Percentiles rank a stretch among this genome's conserved stretches.
Evolutionary conservation across 2,329 filamentous ascomycete genomes (phyloP).

Genomic region (Aspergillus vadensis): DNA sequence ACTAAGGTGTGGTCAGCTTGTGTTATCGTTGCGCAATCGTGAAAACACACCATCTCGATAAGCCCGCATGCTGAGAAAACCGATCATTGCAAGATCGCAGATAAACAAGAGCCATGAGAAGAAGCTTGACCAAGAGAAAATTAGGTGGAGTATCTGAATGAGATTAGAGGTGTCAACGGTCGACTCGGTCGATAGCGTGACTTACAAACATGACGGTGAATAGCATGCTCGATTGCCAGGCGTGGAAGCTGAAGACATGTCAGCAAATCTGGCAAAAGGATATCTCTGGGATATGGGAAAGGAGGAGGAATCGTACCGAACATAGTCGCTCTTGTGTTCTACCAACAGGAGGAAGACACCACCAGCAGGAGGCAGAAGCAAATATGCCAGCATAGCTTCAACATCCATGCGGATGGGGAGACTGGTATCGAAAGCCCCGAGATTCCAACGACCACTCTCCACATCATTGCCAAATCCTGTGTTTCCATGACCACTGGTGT

Average conservation of each 20-base stretch:
- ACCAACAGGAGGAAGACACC: slow-evolving; percentile 80
- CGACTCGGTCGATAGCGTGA: slow-evolving; percentile 10
- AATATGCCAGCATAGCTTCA: slow-evolving; percentile 87
- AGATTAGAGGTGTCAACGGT: slow-evolving; percentile 10
- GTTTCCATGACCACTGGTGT: slow-evolving; percentile 40
- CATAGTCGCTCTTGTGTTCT: slow-evolving; percentile 96
- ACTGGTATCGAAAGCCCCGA: slow-evolving; percentile 82
- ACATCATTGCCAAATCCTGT: slow-evolving; percentile 44
- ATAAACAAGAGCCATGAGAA: slow-evolving; percentile 82
- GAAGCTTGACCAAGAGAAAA: slow-evolving; percentile 82
- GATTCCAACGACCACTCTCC: slow-evolving; percentile 63
- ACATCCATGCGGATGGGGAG: slow-evolving; percentile 83
- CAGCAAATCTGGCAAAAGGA: not conserved
- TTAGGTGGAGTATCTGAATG: slow-evolving; percentile 73
- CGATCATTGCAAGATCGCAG: slow-evolving; percentile 74
- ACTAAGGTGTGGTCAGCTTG: slow-evolving; percentile 45
- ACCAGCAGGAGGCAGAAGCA: slow-evolving; percentile 80
- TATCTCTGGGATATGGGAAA: too few species aligned
- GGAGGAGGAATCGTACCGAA: slow-evolving; percentile 61
- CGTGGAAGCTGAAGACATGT: slow-evolving; percentile 71
- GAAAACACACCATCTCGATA: slow-evolving; percentile 73
- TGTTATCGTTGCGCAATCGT: not conserved
- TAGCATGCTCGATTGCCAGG: slow-evolving; percentile 87
- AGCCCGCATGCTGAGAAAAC: slow-evolving; percentile 72
- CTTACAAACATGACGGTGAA: slow-evolving; percentile 69